Evolutionary conservation across 441 rosid genomes (phyloP), one percentile per base, ranked within the genome.

Genomic region (Isatis lusitanica): DNA sequence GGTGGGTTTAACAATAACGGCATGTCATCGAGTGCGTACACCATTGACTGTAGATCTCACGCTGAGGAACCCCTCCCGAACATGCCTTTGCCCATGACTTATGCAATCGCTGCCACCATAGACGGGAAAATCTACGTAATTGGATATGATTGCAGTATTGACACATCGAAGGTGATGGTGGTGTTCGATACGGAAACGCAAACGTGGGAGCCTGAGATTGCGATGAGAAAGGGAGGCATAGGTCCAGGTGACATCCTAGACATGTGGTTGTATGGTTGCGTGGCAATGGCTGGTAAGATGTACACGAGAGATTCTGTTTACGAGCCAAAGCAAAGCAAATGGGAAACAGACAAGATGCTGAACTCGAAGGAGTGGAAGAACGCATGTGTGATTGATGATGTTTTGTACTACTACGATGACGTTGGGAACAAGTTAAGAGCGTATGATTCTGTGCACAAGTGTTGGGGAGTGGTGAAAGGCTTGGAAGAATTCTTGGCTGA

Each of bases 111-210:
- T 16, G 17, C 16, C 28, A 2, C 17, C 56, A 16, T 46, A 7
- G 42, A 16, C 6, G 43, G 68, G 11, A 63, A 12, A 33, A 31
- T 63, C 2, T 63, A 63, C 11, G 15, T 21, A 28, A 21, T 50
- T 1, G 56, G 56, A 5, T 31, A 2, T 21, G 31, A 4, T 28
- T 12, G 2, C n/a, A 21, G 6, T 28, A 4, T 3, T 31, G 56
- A 50, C 15, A 4, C 21, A 6, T 11, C 21, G 56, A 10, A 4
- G 31, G 2, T 8, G 9, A 21, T 63, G 40, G 36, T 63, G 55
- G 68, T 63, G 68, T 63, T 63, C 26, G 17, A 63, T 16, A 63
- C 68, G 15, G 28, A 63, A 63, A 44, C 68, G 16, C 42, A 63
- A 16, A 63, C 2, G 40, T 63, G 68, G 68, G 55, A 63, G 40